Evolutionary conservation across 2,329 filamentous ascomycete species (phyloP).

Genomic region (Geosmithia morbida): DNA sequence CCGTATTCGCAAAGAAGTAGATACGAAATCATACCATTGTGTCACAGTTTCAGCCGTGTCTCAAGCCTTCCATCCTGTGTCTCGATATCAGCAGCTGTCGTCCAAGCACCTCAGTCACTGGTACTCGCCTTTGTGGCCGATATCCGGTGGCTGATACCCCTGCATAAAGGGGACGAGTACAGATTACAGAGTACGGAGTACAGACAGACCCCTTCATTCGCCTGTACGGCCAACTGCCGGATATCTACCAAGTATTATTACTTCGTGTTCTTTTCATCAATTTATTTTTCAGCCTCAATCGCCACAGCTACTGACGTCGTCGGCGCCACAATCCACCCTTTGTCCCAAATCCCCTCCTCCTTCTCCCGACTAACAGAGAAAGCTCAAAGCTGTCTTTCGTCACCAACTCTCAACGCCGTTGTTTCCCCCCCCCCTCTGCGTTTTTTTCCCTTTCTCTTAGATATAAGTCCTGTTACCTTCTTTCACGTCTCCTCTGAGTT

Average conservation of each 20-base stretch:
- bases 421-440: neutral
- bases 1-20: too few relatives aligned
- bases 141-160: too few relatives aligned
- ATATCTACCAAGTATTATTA: too few relatives aligned
- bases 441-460: neutral
- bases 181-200: too few relatives aligned
- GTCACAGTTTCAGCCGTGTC: neutral
- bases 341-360: neutral
- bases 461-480: neutral
- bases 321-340: neutral
- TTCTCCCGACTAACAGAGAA: neutral
- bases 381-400: neutral
- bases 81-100: neutral
- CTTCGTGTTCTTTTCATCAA: too few relatives aligned
- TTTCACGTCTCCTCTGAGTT: neutral
- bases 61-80: neutral
- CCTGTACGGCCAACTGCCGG: too few relatives aligned
- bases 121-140: too few relatives aligned
- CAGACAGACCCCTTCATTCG: too few relatives aligned
- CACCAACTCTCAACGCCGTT: neutral
- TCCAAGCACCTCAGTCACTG: neutral
- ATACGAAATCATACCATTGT: neutral
- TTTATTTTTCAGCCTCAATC: neutral
- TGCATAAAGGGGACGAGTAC: too few relatives aligned
- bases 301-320: neutral